Conservation (phyloP, 352 stramenopile genomes). For the Pythium grandisporangium region DNA sequence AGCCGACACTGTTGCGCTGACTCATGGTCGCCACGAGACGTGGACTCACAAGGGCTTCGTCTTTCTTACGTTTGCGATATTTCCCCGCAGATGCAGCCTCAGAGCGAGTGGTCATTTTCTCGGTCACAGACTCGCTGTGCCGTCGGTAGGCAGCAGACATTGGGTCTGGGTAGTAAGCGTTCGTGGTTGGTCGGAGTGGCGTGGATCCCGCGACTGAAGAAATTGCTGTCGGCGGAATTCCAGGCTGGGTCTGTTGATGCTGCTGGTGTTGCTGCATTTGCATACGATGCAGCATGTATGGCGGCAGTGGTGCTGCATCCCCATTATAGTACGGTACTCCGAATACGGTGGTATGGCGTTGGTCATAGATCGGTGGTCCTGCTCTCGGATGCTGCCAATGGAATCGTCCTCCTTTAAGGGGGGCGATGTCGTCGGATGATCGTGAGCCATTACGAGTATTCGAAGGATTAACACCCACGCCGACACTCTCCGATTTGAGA, state of each 20-base stretch:
- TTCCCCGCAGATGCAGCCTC: slow-evolving; percentile 31
- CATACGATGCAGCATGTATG: slow-evolving; percentile 13
- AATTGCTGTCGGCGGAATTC: slow-evolving; percentile 18
- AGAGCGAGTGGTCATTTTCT: slow-evolving; percentile 54
- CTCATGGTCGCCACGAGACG: slow-evolving; percentile 22
- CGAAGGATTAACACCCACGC: too few species aligned
- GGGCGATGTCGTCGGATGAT: too few species aligned
- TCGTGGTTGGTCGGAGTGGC: slow-evolving; percentile 5
- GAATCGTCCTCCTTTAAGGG: too few species aligned
- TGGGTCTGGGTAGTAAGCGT: slow-evolving; percentile 4
- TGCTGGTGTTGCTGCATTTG: slow-evolving; percentile 7
- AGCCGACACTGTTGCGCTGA: slow-evolving; percentile 13
- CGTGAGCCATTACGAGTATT: too few species aligned
- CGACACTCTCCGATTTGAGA: too few species aligned
- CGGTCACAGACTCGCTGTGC: slow-evolving; percentile 64
- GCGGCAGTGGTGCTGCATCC: neutral
- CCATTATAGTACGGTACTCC: slow-evolving; percentile 5
- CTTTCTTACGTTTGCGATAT: slow-evolving; percentile 26
- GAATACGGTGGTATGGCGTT: neutral
- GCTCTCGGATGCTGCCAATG: too few species aligned
- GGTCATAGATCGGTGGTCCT: too few species aligned
- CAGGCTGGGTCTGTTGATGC: slow-evolving; percentile 4
- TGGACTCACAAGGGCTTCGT: slow-evolving; percentile 28
- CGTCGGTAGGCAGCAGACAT: slow-evolving; percentile 19
- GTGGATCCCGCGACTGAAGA: slow-evolving; percentile 17